A percentile compares a stretch with the other conserved stretches of the same genome.
Conservation (phyloP, 306 rosid genomes). For the Vachellia pachyceras region DNA sequence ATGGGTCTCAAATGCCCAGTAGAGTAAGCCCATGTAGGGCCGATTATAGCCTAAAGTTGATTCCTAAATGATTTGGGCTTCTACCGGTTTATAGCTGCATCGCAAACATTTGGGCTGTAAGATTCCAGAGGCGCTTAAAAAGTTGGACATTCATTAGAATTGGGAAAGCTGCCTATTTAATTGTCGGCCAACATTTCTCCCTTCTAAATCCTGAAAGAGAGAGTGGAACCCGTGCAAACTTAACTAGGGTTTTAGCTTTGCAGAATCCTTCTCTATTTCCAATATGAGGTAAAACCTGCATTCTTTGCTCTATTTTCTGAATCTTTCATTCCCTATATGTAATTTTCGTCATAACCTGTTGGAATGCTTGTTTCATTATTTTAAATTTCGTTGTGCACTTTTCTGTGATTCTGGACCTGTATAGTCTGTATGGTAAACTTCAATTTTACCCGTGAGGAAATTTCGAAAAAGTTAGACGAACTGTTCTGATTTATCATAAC, state of each 20-base stretch:
- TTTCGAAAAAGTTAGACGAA: not conserved
- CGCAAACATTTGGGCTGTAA: not conserved
- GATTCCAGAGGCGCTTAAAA: not conserved
- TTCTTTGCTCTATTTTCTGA: not conserved
- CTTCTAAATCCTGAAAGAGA: not conserved
- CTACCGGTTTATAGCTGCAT: not conserved
- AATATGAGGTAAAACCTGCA: constrained; percentile 9
- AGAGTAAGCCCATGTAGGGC: not conserved
- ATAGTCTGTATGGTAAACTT: not conserved
- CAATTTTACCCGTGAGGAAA: not conserved
- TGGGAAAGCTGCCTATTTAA: not conserved
- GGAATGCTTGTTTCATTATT: not conserved
- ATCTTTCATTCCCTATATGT: not conserved
- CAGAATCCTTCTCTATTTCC: not conserved
- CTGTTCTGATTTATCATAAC: not conserved
- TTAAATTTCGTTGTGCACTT: not conserved
- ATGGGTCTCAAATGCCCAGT: not conserved
- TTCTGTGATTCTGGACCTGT: not conserved
- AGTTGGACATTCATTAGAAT: not conserved
- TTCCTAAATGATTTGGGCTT: not conserved
- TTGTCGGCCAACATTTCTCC: not conserved
- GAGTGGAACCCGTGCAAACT: not conserved
- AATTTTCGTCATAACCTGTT: not conserved
- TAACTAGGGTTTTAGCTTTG: constrained; percentile 18
- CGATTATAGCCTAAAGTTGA: not conserved